These are phyloP conservation scores for Zoysia pacifica DNA, from an alignment of 176 grass and related monocot genomes.

Conservation along the genomic window DNA sequence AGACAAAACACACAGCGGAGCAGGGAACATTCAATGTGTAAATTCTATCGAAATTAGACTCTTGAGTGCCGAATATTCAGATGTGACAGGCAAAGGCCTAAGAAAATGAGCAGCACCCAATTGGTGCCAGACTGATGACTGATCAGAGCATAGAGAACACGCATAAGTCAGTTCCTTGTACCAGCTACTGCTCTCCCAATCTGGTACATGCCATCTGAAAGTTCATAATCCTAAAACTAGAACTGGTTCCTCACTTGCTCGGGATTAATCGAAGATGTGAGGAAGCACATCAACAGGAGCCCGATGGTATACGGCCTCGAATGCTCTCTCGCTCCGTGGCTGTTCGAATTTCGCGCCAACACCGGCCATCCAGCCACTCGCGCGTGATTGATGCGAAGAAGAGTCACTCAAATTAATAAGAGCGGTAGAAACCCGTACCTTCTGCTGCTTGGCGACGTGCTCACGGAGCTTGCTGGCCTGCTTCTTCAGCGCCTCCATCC, in stretches of 20 bases:
- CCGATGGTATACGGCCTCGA: too few species aligned
- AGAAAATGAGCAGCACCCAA: slow-evolving; percentile 9
- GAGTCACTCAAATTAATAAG: slow-evolving; percentile 15
- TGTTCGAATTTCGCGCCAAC: slow-evolving; percentile 24
- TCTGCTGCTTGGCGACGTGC: slow-evolving; percentile 92
- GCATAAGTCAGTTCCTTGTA: slow-evolving; percentile 24
- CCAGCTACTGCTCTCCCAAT: slow-evolving; percentile 9
- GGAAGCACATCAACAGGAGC: background rate
- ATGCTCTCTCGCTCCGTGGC: too few species aligned
- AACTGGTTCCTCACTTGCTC: background rate
- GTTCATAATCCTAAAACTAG: background rate
- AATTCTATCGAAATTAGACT: slow-evolving; percentile 29
- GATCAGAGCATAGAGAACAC: background rate
- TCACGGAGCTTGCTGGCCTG: slow-evolving; percentile 82
- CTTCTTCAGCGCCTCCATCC: slow-evolving; percentile 92
- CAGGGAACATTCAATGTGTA: background rate
- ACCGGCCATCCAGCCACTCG: background rate
- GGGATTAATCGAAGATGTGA: background rate
- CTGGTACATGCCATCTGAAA: background rate
- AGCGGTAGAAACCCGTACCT: slow-evolving; percentile 44
- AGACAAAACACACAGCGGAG: slow-evolving; percentile 8
- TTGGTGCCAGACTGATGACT: background rate
- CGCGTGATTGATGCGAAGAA: background rate
- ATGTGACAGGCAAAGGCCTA: background rate
- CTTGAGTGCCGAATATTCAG: background rate